A percentile compares a stretch with the other conserved stretches of the same genome.
These are phyloP conservation scores for Vitis hybrid DNA, from an alignment of 177 flowering plant genomes.

Conservation along the genomic window DNA sequence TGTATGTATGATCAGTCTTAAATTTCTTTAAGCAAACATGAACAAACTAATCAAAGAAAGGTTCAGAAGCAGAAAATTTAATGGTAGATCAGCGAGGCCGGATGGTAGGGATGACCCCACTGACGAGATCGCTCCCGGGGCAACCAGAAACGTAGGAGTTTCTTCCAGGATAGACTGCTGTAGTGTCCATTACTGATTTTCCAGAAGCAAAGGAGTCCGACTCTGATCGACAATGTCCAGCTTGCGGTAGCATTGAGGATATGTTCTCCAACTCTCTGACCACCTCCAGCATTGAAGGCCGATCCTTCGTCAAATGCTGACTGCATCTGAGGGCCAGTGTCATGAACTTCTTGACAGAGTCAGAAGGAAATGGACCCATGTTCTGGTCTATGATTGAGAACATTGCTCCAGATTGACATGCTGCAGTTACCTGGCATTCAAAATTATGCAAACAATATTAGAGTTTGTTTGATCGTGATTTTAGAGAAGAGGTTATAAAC, in stretches of 20 bases:
- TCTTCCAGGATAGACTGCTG: constrained; percentile 5
- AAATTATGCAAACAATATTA: background rate
- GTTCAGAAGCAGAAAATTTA: too few relatives aligned
- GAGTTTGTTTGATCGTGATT: too few relatives aligned
- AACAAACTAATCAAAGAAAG: too few relatives aligned
- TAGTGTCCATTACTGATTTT: constrained; percentile 2
- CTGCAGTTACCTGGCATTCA: constrained; percentile 2
- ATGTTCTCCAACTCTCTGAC: constrained; percentile 24
- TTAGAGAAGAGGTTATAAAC: too few relatives aligned
- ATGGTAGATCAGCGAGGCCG: constrained; percentile 10
- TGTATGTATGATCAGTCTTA: too few relatives aligned
- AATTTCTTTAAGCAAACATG: too few relatives aligned
- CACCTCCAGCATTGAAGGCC: constrained; percentile 26
- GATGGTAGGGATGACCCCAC: constrained; percentile 21
- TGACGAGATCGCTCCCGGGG: constrained; percentile 17
- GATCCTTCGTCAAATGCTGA: background rate
- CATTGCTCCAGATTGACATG: constrained; percentile 11
- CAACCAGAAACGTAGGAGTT: background rate
- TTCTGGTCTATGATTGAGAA: constrained; percentile 20
- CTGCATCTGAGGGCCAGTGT: constrained; percentile 22
- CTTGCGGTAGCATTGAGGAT: background rate
- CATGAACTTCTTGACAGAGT: constrained; percentile 18
- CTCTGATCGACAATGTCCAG: background rate
- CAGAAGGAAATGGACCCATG: constrained; percentile 22
- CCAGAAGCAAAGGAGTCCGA: constrained; percentile 5